Evolutionary conservation across 192 early-diverging fungal genomes (phyloP), one percentile per base, ranked within the genome.

Genomic region (Mortierella claussenii): DNA sequence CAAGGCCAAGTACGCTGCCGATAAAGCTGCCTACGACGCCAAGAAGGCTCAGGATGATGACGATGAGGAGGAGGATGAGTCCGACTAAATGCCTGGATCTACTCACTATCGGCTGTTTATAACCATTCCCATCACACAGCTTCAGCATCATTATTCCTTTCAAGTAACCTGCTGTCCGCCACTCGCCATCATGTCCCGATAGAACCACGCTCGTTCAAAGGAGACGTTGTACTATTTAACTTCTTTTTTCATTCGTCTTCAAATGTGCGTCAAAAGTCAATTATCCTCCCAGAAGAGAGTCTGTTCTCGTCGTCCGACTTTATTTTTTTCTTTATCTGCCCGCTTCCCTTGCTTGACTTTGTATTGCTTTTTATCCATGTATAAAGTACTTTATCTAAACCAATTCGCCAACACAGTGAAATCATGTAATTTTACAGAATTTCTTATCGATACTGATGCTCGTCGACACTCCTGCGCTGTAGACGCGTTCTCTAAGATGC

Each of bases 21-120:
- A 85, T 33, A 92, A 89, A 86, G 60, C 55, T n/a, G 85, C 86
- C 30, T 87, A 82, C 63, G 56, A 75, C n/a, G 74, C 79, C 49
- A 81, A 85, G 46, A 79, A 83, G 48, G 61, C 65, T 20, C 82
- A 42, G 21, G 64, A 53, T 3, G 55, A 55, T 15, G 73, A 76
- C 3, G 73, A 65, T 1, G 63, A 66, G 71, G 81, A 76, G 82
- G 81, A 59, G 37, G 69, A 71, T 2, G 76, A 79, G 37, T 79
- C 76, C 17, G 73, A 76, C 5, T 71, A 71, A 71, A 71, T 32
- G 32, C 2, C 21, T 11, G 11, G 21, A 17, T 23, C 2, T 51
- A 17, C 12, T 45, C 23, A 15, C 15, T 44, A 24, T 64, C 51
- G 7, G 7, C 13, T 40, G 8, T 40, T 40, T 40, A 40, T 10